Percentiles rank a stretch among this genome's conserved stretches.
Conservation (phyloP, 345 rosid species). For the Microcos paniculata region DNA sequence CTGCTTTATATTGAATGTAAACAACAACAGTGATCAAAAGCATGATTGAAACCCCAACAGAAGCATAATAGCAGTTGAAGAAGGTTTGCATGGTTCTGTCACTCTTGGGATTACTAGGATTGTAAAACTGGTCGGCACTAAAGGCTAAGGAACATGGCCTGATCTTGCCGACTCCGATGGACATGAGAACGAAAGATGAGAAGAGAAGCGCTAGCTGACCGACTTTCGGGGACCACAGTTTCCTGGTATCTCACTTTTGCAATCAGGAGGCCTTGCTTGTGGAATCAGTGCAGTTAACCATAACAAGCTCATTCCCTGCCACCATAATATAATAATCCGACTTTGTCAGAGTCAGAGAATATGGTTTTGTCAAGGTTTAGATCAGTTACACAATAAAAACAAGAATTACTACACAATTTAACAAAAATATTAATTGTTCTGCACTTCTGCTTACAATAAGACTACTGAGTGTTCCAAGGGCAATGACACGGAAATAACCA, state of each 20-base stretch:
- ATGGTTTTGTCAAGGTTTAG: no score
- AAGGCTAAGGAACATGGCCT: conserved; percentile 56
- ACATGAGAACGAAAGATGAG: conserved; percentile 35
- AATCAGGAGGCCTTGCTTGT: conserved; percentile 36
- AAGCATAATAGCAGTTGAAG: conserved; percentile 62
- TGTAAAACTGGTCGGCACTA: conserved; percentile 55
- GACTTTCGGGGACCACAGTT: conserved; percentile 24
- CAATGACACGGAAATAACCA: conserved; percentile 47
- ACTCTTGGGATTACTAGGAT: conserved; percentile 41
- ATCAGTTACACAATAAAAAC: no score
- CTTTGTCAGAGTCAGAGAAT: no score
- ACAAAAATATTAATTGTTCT: background rate
- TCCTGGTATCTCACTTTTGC: conserved; percentile 4
- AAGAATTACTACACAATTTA: no score
- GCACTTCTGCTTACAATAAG: conserved; percentile 44
- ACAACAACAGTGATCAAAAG: conserved; percentile 40
- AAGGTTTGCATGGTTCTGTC: conserved; percentile 39
- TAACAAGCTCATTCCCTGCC: conserved; percentile 41
- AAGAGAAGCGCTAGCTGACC: conserved; percentile 34
- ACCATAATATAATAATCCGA: no score
- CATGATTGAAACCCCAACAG: conserved; percentile 40
- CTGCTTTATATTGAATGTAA: conserved; percentile 36
- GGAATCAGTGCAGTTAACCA: conserved; percentile 49
- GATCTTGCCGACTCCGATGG: conserved; percentile 52
- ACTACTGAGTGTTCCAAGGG: conserved; percentile 29